These are phyloP conservation scores for Alopecurus myosuroides DNA, from an alignment of 176 grass and related monocot species.

Conservation along the genomic window DNA sequence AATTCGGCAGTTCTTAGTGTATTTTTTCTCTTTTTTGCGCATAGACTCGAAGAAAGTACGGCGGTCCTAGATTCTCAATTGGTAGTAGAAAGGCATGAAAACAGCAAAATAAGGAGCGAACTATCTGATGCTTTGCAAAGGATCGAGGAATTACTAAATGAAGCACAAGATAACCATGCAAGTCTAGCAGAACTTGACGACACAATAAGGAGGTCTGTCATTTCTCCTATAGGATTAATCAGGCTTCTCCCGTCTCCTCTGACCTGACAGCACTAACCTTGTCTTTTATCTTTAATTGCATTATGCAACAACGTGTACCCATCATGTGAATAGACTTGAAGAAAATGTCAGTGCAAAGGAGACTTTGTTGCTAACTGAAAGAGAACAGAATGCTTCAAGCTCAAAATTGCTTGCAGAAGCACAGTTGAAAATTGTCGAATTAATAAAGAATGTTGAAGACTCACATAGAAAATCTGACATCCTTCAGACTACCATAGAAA, in stretches of 20 bases:
- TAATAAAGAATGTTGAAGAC: conserved; percentile 54
- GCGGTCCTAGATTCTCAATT: conserved; percentile 38
- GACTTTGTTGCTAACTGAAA: conserved; percentile 50
- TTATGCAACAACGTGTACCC: background rate
- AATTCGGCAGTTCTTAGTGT: background rate
- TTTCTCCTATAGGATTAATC: conserved; percentile 22
- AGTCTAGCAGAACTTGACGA: conserved; percentile 43
- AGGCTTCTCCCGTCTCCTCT: conserved; percentile 24
- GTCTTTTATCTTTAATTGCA: conserved; percentile 32
- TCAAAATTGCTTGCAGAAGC: conserved; percentile 46
- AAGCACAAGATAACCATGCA: conserved; percentile 35
- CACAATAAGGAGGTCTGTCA: conserved; percentile 52
- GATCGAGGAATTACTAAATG: conserved; percentile 50
- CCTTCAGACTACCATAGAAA: conserved; percentile 44
- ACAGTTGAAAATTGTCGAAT: conserved; percentile 40
- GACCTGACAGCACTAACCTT: conserved; percentile 33
- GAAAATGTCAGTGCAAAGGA: conserved; percentile 45
- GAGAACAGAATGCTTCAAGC: conserved; percentile 47
- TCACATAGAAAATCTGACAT: conserved; percentile 42
- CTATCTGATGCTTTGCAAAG: conserved; percentile 38
- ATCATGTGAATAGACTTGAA: conserved; percentile 34
- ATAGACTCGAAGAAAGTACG: conserved; percentile 58
- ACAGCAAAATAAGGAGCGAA: conserved; percentile 49
- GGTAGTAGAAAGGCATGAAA: conserved; percentile 54
- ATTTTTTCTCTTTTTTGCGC: conserved; percentile 39